These are phyloP conservation scores for Leptographium radiaticola DNA, from an alignment of 2,329 filamentous ascomycete species.

Conservation along the genomic window DNA sequence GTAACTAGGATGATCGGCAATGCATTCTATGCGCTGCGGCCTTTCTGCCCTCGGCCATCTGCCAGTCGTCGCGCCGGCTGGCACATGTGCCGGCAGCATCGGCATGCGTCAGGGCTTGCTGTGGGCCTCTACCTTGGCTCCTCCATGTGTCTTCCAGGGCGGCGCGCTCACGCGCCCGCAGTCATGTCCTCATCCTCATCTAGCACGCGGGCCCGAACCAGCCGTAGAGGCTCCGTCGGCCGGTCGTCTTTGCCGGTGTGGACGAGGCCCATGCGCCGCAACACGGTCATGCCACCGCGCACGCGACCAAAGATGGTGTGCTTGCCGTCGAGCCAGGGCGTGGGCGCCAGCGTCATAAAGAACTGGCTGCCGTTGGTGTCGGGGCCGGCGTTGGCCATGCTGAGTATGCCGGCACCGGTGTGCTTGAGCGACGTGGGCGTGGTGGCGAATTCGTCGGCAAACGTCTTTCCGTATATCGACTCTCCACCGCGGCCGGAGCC, in stretches of 20 bases:
- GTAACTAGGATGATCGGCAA: no score
- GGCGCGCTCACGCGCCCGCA: not conserved
- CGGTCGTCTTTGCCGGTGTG: constrained; percentile 72
- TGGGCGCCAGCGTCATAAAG: constrained; percentile 87
- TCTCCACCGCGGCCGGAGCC: constrained; percentile 81
- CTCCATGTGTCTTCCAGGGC: not conserved
- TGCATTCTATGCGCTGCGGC: no score
- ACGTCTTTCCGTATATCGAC: constrained; percentile 86
- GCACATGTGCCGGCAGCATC: no score
- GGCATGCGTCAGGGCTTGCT: no score
- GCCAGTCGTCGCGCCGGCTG: no score
- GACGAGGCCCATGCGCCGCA: constrained; percentile 78
- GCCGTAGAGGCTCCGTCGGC: constrained; percentile 71
- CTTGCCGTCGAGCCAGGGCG: constrained; percentile 93
- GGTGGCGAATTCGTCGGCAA: constrained; percentile 76
- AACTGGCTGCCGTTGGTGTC: constrained; percentile 94
- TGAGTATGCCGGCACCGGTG: constrained; percentile 83
- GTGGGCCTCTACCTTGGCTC: not conserved
- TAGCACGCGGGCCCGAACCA: constrained; percentile 58
- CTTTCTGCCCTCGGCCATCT: no score
- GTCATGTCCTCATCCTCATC: constrained; percentile 22
- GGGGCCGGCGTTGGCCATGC: constrained; percentile 90
- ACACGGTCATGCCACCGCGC: constrained; percentile 67
- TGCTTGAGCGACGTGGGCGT: constrained; percentile 54
- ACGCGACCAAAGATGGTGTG: constrained; percentile 95